phyloP scores from a whole-genome alignment of 495 filamentous ascomycete species.

The Schizothecium vesticola region DNA sequence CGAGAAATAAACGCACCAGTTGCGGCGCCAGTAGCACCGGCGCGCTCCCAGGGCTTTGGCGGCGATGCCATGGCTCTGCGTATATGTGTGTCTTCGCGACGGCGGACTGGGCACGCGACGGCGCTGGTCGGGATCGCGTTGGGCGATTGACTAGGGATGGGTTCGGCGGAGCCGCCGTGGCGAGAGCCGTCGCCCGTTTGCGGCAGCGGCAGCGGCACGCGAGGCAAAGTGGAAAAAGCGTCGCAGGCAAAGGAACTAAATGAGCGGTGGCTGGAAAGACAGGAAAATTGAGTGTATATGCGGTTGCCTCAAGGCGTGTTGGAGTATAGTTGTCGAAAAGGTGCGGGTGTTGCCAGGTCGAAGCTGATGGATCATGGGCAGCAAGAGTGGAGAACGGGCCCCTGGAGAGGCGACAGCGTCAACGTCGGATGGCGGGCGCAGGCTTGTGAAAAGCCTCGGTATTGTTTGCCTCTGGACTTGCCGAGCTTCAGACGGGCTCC shows the following conservation, averaged over 20 bases:
- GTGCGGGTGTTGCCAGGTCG: neutral
- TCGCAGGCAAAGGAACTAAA: neutral
- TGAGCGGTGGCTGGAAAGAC: neutral
- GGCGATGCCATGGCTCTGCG: conserved; percentile 58
- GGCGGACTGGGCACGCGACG: neutral
- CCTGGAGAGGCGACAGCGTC: conserved; percentile 3
- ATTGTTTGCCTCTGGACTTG: conserved; percentile 1
- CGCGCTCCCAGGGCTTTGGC: conserved; percentile 93
- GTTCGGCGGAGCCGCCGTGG: neutral
- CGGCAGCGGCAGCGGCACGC: neutral
- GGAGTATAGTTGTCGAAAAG: neutral
- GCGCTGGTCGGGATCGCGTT: neutral
- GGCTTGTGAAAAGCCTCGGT: conserved; percentile 8
- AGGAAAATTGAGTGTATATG: neutral
- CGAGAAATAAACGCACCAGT: conserved; percentile 35
- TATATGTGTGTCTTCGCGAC: neutral
- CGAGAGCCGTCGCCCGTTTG: neutral
- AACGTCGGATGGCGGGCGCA: neutral
- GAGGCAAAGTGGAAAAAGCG: neutral
- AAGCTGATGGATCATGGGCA: neutral
- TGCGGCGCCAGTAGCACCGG: conserved; percentile 55
- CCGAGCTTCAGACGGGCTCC: neutral
- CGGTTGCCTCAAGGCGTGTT: neutral
- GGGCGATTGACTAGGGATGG: neutral
- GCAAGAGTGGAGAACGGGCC: neutral